These are phyloP conservation scores for Flaveria trinervia DNA, from an alignment of 129 eudicot species.

Conservation along the genomic window DNA sequence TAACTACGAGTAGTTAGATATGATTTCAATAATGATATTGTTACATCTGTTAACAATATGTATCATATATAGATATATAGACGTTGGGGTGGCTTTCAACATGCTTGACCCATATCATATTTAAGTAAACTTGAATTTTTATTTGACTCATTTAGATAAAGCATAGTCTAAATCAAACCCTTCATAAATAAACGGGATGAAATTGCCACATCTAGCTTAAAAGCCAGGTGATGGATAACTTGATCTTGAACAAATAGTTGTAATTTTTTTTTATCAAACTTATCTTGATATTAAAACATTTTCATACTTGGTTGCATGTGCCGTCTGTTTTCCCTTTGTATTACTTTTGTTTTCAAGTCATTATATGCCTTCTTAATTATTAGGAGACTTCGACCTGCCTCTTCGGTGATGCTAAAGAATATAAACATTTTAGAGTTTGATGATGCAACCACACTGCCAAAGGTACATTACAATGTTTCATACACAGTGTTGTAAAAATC, in stretches of 20 bases:
- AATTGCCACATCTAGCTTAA: background rate
- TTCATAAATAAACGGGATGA: background rate
- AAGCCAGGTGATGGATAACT: background rate
- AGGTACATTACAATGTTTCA: conserved; percentile 42
- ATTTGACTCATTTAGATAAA: background rate
- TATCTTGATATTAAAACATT: background rate
- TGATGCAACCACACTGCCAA: conserved; percentile 55
- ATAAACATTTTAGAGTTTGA: conserved; percentile 43
- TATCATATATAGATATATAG: too few species aligned
- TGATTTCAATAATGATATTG: background rate
- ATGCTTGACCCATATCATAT: background rate
- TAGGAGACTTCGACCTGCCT: conserved; percentile 87
- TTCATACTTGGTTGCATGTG: background rate
- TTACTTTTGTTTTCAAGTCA: background rate
- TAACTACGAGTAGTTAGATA: background rate
- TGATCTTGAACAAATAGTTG: background rate
- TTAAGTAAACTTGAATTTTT: too few species aligned
- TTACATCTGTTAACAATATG: background rate
- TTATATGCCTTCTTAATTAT: conserved; percentile 1
- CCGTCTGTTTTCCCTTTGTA: background rate
- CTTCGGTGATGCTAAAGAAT: conserved; percentile 70
- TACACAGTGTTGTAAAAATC: too few species aligned
- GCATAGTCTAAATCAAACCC: background rate
- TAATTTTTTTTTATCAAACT: background rate
- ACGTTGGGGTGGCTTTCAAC: background rate